Evolutionary conservation across 2,329 filamentous ascomycete species (phyloP), one percentile per base, ranked within the genome.

Genomic region (Pyrenophora seminiperda): DNA sequence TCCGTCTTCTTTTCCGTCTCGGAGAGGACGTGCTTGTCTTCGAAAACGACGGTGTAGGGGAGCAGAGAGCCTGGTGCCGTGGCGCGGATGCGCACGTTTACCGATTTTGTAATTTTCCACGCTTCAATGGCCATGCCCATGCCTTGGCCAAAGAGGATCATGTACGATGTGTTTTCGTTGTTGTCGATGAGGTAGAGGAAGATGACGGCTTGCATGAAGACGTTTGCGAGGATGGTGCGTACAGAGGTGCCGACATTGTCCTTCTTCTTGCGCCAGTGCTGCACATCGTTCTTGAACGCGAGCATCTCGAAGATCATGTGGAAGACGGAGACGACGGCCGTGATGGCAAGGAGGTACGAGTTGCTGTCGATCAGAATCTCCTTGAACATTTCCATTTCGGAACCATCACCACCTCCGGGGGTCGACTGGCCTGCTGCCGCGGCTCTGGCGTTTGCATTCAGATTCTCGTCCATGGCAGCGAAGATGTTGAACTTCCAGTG

Each of bases 241-340:
- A 99, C 89, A 1, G 92, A 97, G 37, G 96, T 96, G 57, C 94
- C 94, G 20, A 99, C 89, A 51, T 96, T 94, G 77, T 97, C 95
- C 81, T 99, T 99, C 87, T 99, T 99, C 80, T 97, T 97, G 71
- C 92, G 90, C 85, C 94, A 99, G 76, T 99, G 94, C 40, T 91
- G 81, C 71, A 99, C 96, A 71, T 99, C 94, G 70, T 89, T 96
- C 68, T 96, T 96, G 79, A 99, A 99, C 1, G 94, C 94, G 27
- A 99, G 83, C 68, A 89, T 92, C 76, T 99, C 94, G 58, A 99
- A 93, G 62, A 99, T 79, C 82, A 96, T 91, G 76, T 99, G 94
- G 31, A 94, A 81, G 50, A 99, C 82, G 58, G 86, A 92, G 62
- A 96, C 94, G 7, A 95, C 74, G 19, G 85, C 85, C 1, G 94